These are phyloP conservation scores for Acacia concinna DNA, from an alignment of 331 rosid species.

Conservation along the genomic window DNA sequence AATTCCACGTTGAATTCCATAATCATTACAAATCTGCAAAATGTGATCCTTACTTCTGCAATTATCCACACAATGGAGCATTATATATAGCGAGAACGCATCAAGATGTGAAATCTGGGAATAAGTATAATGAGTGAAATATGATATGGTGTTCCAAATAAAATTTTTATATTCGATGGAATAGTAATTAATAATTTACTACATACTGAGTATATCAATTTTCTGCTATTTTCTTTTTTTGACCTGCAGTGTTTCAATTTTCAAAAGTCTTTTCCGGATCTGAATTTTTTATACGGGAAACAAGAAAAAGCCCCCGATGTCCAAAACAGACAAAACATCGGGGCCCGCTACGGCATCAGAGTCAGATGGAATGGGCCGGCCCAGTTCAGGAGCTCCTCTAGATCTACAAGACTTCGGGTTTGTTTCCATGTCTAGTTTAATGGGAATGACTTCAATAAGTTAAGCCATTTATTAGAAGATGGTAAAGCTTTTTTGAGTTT, in stretches of 20 bases:
- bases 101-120: neutral
- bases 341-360: neutral
- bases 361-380: neutral
- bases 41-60: neutral
- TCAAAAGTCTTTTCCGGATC: neutral
- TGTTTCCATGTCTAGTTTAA: too few species aligned
- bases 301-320: neutral
- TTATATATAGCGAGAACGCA: neutral
- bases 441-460: too few species aligned
- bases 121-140: neutral
- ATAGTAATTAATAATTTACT: too few species aligned
- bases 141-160: neutral
- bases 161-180: neutral
- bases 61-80: neutral
- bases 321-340: neutral
- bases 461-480: too few species aligned
- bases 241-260: neutral
- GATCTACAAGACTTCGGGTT: neutral
- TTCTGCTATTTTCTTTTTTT: too few species aligned
- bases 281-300: neutral
- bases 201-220: neutral
- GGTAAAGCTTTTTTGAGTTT: too few species aligned
- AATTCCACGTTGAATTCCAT: neutral
- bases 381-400: neutral
- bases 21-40: neutral